Conservation (phyloP, 495 filamentous ascomycete genomes). For the Viridothelium virens region DNA sequence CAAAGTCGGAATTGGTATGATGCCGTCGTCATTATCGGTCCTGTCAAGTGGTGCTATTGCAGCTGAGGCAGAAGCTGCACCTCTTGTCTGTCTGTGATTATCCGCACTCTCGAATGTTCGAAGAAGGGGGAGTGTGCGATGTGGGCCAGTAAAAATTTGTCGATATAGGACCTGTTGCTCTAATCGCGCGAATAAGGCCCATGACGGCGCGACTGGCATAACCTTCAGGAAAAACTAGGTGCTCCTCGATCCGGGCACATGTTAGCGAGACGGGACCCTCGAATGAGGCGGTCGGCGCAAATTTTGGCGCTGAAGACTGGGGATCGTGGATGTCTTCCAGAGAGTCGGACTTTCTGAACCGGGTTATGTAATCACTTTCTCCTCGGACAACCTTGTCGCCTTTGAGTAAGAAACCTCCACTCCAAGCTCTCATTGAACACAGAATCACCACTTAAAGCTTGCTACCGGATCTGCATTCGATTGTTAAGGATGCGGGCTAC, state of each 20-base stretch:
- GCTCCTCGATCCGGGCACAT: constrained; percentile 2
- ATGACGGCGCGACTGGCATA: background rate
- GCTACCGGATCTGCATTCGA: background rate
- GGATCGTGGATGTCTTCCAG: background rate
- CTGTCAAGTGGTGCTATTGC: background rate
- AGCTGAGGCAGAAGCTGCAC: background rate
- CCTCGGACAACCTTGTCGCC: background rate
- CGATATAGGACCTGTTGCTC: background rate
- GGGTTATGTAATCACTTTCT: background rate
- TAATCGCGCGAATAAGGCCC: background rate
- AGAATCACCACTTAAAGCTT: background rate
- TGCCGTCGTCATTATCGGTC: background rate
- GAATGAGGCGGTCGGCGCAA: background rate
- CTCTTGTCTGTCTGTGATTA: background rate
- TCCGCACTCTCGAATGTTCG: background rate
- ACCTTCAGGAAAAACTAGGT: background rate
- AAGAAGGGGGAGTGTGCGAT: background rate
- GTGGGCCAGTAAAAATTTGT: background rate
- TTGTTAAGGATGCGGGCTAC: constrained; percentile 1
- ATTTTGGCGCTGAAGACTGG: background rate
- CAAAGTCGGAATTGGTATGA: background rate
- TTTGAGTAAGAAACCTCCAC: background rate
- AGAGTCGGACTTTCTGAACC: background rate
- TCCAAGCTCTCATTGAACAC: background rate
- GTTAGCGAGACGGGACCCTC: background rate